These are phyloP conservation scores for Lichtheimia ramosa DNA, from an alignment of 371 early-diverging fungal genomes.

Conservation along the genomic window DNA sequence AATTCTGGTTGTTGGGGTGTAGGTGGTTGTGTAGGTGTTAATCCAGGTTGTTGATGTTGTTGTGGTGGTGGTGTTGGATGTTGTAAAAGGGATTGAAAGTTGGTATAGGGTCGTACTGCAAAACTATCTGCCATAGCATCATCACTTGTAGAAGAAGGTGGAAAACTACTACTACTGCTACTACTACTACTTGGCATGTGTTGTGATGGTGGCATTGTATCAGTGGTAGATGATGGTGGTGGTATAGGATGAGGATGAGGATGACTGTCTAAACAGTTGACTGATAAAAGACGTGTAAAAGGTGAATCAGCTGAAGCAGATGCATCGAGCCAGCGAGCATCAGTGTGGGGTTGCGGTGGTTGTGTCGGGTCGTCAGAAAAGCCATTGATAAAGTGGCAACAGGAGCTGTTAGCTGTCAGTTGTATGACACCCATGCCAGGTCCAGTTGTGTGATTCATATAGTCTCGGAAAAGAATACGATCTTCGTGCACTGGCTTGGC, in stretches of 20 bases:
- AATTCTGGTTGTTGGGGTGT: constrained; percentile 5
- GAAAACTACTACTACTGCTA: background rate
- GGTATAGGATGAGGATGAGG: background rate
- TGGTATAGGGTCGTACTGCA: constrained; percentile 10
- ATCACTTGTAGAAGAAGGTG: background rate
- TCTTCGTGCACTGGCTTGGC: constrained; percentile 35
- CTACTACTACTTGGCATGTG: background rate
- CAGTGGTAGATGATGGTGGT: background rate
- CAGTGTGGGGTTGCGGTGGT: background rate
- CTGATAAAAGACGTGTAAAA: constrained; percentile 1
- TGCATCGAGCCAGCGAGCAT: constrained; percentile 1
- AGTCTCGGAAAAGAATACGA: constrained; percentile 31
- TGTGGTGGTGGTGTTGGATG: constrained; percentile 1
- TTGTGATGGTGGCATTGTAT: background rate
- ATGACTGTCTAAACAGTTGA: background rate
- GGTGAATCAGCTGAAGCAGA: constrained; percentile 4
- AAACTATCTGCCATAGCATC: constrained; percentile 5
- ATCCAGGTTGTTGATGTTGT: background rate
- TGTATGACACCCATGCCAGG: constrained; percentile 16
- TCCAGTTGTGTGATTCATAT: background rate
- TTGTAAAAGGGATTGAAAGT: background rate
- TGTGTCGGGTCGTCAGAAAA: background rate
- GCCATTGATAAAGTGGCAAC: background rate
- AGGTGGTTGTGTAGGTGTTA: background rate
- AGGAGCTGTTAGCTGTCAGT: background rate